Base-by-base conservation (phyloP, 179 eudicot genomes). In the Drosera spatulata region DNA sequence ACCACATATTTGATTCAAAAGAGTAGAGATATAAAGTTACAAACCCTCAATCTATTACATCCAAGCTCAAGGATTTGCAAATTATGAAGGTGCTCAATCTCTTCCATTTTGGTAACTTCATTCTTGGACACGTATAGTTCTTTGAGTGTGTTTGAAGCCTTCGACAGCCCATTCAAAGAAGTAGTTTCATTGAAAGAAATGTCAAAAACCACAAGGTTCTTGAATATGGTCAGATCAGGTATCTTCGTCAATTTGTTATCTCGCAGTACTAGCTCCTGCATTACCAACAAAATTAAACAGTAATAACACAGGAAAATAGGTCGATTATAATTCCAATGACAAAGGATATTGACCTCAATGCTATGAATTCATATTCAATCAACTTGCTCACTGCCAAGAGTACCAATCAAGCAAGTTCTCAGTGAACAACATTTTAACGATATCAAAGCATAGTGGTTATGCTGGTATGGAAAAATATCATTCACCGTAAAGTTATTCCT, bases 31-130 rank as follows among this genome's bases (percentile, higher is more conserved):
- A n/a, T 13, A 46, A 63, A 63, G 61, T 68, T 2, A 58, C 91
- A 68, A 56, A 93, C 99, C 89, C 96, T 86, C 67, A 93, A 79
- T 77, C 66, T 82, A 71, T 93, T 93, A 60, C 96, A 93, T 40
- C 99, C 99, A 73, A 93, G 95, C 81, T 93, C 96, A 65, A 93
- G 99, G 69, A 93, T 86, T 69, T 78, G 86, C 59, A 93, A 81
- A 58, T 73, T 81, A 47, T 80, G 82, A 43, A 89, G 74, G 76
- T 93, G 99, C 61, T 85, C 93, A 56, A 93, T 93, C 77, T 93
- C 99, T 78, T 93, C 96, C 40, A 93, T 89, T 78, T 84, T 93
- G 33, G 84, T 53, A 54, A 93, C 79, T 82, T 93, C 99, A 69
- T 93, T 93, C 76, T 93, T 93, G 7, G 99, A 93, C 43, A 93